Evolutionary conservation across 441 rosid species (phyloP).

Genomic region (Populus hybrid): DNA sequence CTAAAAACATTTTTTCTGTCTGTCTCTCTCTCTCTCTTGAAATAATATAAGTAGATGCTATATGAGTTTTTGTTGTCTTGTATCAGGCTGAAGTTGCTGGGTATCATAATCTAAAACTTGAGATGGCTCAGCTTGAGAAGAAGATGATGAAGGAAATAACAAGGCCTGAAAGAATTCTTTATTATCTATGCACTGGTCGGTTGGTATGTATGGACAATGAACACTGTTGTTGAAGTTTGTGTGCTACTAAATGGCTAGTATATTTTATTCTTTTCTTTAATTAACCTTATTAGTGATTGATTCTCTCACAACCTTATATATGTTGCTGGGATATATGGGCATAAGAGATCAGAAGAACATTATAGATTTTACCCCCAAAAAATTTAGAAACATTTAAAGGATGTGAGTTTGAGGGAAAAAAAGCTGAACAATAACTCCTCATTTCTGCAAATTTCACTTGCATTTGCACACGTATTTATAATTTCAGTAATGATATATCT

Average conservation of each 20-base stretch:
- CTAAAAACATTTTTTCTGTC: neutral
- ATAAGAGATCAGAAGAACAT: neutral
- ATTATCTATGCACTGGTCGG: slow-evolving; percentile 86
- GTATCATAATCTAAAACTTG: slow-evolving; percentile 87
- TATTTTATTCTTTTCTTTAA: neutral
- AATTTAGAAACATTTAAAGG: neutral
- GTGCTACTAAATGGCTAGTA: neutral
- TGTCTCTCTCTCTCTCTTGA: neutral
- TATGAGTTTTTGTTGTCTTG: slow-evolving; percentile 16
- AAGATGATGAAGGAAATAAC: slow-evolving; percentile 89
- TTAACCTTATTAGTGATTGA: neutral
- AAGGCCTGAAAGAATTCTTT: slow-evolving; percentile 92
- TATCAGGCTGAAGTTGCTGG: slow-evolving; percentile 82
- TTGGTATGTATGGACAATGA: slow-evolving; percentile 48
- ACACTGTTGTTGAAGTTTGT: slow-evolving; percentile 6
- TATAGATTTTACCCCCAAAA: neutral
- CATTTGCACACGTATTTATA: neutral
- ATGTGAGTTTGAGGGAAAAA: neutral
- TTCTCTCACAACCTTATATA: neutral
- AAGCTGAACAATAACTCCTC: neutral
- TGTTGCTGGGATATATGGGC: neutral
- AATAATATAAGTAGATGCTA: slow-evolving; percentile 2
- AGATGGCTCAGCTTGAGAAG: slow-evolving; percentile 77
- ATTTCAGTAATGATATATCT: neutral
- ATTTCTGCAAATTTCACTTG: neutral